Conservation (phyloP, 495 filamentous ascomycete species). For the Hypoxylon trugodes region DNA sequence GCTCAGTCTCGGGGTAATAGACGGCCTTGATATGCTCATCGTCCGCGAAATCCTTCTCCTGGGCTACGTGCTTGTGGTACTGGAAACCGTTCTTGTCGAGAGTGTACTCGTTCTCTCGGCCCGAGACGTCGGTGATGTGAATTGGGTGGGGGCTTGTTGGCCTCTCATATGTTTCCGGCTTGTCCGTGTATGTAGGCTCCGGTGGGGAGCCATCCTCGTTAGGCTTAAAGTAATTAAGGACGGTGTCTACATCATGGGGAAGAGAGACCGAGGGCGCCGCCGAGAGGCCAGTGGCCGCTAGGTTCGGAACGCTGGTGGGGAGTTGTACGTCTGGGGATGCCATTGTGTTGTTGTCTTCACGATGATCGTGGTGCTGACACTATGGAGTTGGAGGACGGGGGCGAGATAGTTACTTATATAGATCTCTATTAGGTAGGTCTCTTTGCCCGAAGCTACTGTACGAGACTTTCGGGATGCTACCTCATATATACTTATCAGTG, state of each 20-base stretch:
- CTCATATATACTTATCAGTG: conserved; percentile 29
- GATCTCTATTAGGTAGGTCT: conserved; percentile 7
- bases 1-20: conserved; percentile 74
- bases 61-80: conserved; percentile 47
- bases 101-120: conserved; percentile 49
- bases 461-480: conserved; percentile 11
- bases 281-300: conserved; percentile 18
- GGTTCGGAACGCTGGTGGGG: conserved; percentile 27
- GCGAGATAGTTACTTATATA: conserved; percentile 16
- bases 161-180: conserved; percentile 60
- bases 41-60: conserved; percentile 70
- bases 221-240: conserved; percentile 68
- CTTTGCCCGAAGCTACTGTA: background rate
- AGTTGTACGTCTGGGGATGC: conserved; percentile 43
- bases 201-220: conserved; percentile 66
- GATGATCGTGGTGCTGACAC: background rate
- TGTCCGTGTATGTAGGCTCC: conserved; percentile 55
- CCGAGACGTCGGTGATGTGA: conserved; percentile 51
- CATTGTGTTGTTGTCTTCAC: conserved; percentile 22
- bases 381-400: background rate
- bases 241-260: conserved; percentile 59
- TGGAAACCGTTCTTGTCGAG: conserved; percentile 57
- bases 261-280: background rate
- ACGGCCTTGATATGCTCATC: conserved; percentile 71
- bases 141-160: conserved; percentile 48